These are phyloP conservation scores for Fusarium graminum DNA, from an alignment of 2,329 filamentous ascomycete species.

Conservation along the genomic window DNA sequence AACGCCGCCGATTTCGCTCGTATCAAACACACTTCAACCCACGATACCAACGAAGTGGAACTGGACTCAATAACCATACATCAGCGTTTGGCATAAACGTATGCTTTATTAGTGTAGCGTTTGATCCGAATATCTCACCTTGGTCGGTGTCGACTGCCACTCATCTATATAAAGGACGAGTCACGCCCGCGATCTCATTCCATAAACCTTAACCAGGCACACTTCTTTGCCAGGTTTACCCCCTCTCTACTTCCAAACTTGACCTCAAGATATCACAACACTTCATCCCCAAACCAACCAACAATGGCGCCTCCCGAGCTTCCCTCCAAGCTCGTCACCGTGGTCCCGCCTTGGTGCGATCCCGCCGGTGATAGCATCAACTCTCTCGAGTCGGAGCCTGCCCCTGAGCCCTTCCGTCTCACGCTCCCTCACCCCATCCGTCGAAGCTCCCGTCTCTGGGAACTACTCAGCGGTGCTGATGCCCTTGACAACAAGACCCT, in stretches of 20 bases:
- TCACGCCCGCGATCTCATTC: not conserved
- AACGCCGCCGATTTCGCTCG: not conserved
- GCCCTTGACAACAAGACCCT: conserved; percentile 22
- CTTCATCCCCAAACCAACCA: not conserved
- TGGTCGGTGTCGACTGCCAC: not conserved
- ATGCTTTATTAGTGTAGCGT: not conserved
- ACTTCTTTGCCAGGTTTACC: not conserved
- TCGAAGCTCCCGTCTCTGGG: conserved; percentile 29
- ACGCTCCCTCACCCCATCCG: conserved; percentile 28
- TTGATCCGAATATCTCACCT: not conserved
- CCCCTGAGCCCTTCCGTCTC: conserved; percentile 13
- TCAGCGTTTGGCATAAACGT: not conserved
- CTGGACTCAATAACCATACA: not conserved
- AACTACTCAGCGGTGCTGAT: conserved; percentile 7
- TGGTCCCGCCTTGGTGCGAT: conserved; percentile 29
- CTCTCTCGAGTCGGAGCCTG: conserved; percentile 1
- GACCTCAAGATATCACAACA: not conserved
- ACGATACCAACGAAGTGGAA: not conserved
- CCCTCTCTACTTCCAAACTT: not conserved
- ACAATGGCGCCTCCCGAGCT: conserved; percentile 27
- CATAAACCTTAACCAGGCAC: conserved; percentile 1
- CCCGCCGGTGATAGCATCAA: not conserved
- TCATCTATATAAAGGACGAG: not conserved
- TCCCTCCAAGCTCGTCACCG: conserved; percentile 30
- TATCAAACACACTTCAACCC: conserved; percentile 1